phyloP scores from a whole-genome alignment of 441 rosid species.

The Syzygium syzygioides region DNA sequence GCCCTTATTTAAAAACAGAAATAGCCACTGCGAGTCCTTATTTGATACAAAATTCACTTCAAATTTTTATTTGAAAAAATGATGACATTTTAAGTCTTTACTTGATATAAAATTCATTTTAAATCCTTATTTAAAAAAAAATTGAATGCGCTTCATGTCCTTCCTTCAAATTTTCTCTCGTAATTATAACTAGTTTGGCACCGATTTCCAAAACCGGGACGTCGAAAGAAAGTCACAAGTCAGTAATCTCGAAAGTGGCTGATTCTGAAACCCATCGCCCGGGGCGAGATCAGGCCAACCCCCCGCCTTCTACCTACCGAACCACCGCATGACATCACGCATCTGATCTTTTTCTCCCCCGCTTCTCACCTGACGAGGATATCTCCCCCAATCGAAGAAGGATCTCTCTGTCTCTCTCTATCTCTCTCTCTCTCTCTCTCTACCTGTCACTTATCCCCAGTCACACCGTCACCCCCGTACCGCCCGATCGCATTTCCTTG shows the following conservation, averaged over 20 bases:
- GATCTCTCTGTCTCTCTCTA: too few relatives aligned
- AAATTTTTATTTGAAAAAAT: too few relatives aligned
- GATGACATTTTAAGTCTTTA: accelerated
- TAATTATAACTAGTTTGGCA: too few relatives aligned
- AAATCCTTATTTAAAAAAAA: too few relatives aligned
- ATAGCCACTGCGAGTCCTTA: too few relatives aligned
- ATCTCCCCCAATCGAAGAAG: background rate
- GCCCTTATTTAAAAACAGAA: too few relatives aligned
- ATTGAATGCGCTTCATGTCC: accelerated
- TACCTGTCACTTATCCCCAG: background rate
- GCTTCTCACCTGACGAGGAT: background rate
- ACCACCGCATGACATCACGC: background rate
- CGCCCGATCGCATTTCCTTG: background rate
- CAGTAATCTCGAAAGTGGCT: background rate
- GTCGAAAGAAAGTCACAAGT: too few relatives aligned
- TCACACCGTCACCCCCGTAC: background rate
- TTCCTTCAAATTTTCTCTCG: too few relatives aligned
- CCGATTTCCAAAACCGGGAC: too few relatives aligned
- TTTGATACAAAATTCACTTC: too few relatives aligned
- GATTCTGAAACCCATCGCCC: background rate
- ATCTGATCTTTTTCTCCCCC: background rate
- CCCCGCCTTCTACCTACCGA: background rate
- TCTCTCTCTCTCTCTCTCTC: background rate
- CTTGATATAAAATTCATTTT: too few relatives aligned
- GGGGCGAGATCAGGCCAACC: background rate